Conservation (phyloP, 805 yeast genomes). For the Metschnikowia bowlesiae region DNA sequence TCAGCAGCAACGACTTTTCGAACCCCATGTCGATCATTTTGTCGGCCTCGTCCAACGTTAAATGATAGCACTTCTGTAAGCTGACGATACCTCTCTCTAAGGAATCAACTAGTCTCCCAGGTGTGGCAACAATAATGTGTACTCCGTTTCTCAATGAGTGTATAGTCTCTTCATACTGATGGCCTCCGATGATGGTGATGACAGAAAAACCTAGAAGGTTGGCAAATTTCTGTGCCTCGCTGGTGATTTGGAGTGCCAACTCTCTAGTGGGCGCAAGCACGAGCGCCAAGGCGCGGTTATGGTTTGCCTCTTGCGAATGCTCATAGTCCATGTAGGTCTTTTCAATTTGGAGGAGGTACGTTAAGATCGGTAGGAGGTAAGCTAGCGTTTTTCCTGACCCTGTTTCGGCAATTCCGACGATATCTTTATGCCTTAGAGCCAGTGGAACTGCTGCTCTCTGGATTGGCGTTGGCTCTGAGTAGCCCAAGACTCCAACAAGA, state of each 20-base stretch:
- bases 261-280: slow-evolving; percentile 92
- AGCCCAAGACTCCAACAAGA: slow-evolving; percentile 40
- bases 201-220: slow-evolving; percentile 38
- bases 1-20: slow-evolving; percentile 67
- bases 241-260: slow-evolving; percentile 79
- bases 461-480: slow-evolving; percentile 76
- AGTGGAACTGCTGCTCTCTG: slow-evolving; percentile 86
- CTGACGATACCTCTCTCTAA: slow-evolving; percentile 62
- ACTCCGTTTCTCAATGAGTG: slow-evolving; percentile 57
- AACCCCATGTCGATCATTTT: slow-evolving; percentile 95
- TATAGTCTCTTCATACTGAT: slow-evolving; percentile 70
- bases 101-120: slow-evolving; percentile 85
- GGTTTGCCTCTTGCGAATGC: slow-evolving; percentile 43
- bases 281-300: slow-evolving; percentile 68
- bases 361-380: slow-evolving; percentile 67
- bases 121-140: slow-evolving; percentile 87
- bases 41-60: slow-evolving; percentile 92
- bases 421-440: slow-evolving; percentile 54
- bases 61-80: slow-evolving; percentile 55
- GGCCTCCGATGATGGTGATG: slow-evolving; percentile 85
- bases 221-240: slow-evolving; percentile 56
- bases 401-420: slow-evolving; percentile 90
- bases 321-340: slow-evolving; percentile 31
- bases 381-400: slow-evolving; percentile 95
- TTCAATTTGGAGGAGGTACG: slow-evolving; percentile 42